Evolutionary conservation across 208 protist genomes (phyloP), one percentile per base, ranked within the genome.

Genomic region (Angomonas ambiguus): DNA sequence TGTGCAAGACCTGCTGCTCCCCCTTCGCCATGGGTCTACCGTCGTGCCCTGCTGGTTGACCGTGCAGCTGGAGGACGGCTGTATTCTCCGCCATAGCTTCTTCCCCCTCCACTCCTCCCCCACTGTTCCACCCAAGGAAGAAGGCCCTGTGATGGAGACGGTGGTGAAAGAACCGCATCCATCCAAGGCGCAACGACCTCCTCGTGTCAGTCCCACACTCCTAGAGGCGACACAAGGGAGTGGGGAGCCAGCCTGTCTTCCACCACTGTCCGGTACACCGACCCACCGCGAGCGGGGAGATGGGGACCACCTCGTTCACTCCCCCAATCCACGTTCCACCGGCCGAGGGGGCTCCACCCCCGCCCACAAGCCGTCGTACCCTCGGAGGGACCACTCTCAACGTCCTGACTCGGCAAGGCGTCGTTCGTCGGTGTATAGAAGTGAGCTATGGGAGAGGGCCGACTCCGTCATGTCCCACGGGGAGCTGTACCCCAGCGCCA

Each of bases 371-470:
- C n/a, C n/a, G n/a, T n/a, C n/a, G n/a, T n/a, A n/a, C n/a, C n/a
- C n/a, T n/a, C n/a, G n/a, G 56, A 25, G 62, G 38, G 62, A 75
- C 34, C 45, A 65, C 22, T 55, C 28, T 60, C 65, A 63, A 33
- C 66, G 53, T 35, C 51, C 51, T 30, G 72, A 75, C 63, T 27
- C 41, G 16, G 79, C 67, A 18, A 62, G 68, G 24, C 75, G 79
- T 25, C 67, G 42, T 3, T 27, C 64, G 58, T 58, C 71, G 0
- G 48, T 66, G 27, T 73, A 74, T 31, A 74, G 79, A 57, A 62
- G 81, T 62, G 79, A 85, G 53, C 71, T 85, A 18, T 85, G 79
- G 79, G 59, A 71, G 1, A 69, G 75, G 35, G 79, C 74, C n/a
- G 66, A 81, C 35, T 62, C 64, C 24, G 65, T 67, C n/a, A 84